Evolutionary conservation across 1,284 basidiomycete species (phyloP), one percentile per base, ranked within the genome.

Genomic region (Malassezia slooffiae): DNA sequence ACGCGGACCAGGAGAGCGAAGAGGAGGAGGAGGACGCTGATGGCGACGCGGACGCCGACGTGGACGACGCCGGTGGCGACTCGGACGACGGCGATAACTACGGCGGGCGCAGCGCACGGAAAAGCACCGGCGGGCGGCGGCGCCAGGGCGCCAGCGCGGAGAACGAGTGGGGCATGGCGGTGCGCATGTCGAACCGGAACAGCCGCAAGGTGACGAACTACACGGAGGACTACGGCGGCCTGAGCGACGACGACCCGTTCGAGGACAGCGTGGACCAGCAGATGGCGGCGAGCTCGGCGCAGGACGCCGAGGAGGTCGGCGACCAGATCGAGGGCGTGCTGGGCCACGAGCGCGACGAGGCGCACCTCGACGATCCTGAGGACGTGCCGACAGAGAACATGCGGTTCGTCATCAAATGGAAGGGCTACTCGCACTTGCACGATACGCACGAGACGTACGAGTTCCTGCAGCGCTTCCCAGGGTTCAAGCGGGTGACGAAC

Each of bases 381-480:
- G 72, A 73, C 47, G 57, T 69, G 13, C 71, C 72, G 8, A 58
- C 55, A 1, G 57, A 58, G 36, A 72, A 73, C 49, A 53, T 73
- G 20, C 62, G 64, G 23, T 74, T 69, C 60, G 67, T 72, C 38
- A 67, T 74, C 58, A 74, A 74, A 49, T 74, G 72, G 72, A 58
- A 62, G 40, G 62, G 57, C 26, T 73, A 72, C 55, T 70, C 68
- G 23, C 72, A 74, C 44, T 57, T 74, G n/a, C 72, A 74, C 62
- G 93, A 97, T 69, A 97, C 90, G 9, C 90, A 96, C 68, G 91
- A 97, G 72, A 81, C 82, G 10, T 95, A 93, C 74, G 81, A 88
- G 62, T 96, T 93, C 70, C 74, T 96, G 47, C 73, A 74, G 54
- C 81, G 85, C 26, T 93, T 83, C 76, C 82, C 79, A 66, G 89